phyloP scores from a whole-genome alignment of 1,284 basidiomycete genomes.

The Cryptococcus sp. region DNA sequence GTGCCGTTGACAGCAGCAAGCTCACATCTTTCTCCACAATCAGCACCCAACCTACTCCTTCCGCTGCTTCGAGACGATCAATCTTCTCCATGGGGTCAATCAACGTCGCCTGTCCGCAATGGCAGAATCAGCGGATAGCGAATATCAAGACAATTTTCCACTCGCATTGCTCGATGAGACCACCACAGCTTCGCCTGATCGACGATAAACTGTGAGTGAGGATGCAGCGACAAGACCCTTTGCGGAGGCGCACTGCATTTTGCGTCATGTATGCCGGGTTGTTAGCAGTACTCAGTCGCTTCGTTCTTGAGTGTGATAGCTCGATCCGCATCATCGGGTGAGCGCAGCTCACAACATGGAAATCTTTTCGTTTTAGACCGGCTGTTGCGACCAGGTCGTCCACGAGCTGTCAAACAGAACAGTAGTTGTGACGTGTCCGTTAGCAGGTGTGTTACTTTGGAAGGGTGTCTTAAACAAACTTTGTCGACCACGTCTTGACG shows the following conservation, averaged over 20 bases:
- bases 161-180: slow-evolving; percentile 62
- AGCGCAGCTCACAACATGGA: slow-evolving; percentile 68
- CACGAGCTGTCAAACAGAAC: slow-evolving; percentile 63
- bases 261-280: neutral
- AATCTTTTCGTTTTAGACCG: slow-evolving; percentile 66
- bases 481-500: slow-evolving; percentile 72
- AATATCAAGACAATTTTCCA: neutral
- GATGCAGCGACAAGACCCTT: slow-evolving; percentile 80
- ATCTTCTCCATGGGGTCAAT: slow-evolving; percentile 77
- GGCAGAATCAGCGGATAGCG: neutral
- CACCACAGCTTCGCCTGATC: slow-evolving; percentile 60
- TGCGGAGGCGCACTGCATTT: slow-evolving; percentile 71
- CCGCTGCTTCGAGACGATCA: slow-evolving; percentile 59
- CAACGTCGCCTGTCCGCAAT: slow-evolving; percentile 61
- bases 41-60: slow-evolving; percentile 70
- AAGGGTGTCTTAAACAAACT: slow-evolving; percentile 52
- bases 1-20: neutral
- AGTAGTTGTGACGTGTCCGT: neutral
- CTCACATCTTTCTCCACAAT: slow-evolving; percentile 88
- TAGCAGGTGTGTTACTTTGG: neutral
- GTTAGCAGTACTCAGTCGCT: slow-evolving; percentile 8
- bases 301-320: neutral
- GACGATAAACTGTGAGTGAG: slow-evolving; percentile 62
- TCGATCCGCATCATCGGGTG: neutral
- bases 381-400: slow-evolving; percentile 85